Percentiles rank a stretch among this genome's conserved stretches.
These are phyloP conservation scores for Rugonectria rugulosa DNA, from an alignment of 2,329 filamentous ascomycete genomes.

Conservation along the genomic window DNA sequence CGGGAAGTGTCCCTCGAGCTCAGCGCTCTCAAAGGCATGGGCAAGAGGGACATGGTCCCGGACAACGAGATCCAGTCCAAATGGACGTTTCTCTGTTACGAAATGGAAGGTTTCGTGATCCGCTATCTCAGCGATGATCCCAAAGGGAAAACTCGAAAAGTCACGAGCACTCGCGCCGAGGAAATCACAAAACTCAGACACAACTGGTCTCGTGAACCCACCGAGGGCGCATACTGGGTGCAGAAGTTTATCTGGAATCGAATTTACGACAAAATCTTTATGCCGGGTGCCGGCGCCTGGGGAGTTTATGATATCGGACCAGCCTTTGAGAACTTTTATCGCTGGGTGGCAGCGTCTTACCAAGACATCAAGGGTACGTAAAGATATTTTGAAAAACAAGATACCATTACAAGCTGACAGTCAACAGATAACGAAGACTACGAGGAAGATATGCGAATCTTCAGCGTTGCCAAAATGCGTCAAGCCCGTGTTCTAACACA, in stretches of 20 bases:
- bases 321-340: background rate
- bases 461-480: background rate
- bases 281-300: background rate
- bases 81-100: background rate
- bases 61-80: background rate
- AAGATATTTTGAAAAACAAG: background rate
- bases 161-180: background rate
- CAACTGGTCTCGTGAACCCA: background rate
- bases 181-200: background rate
- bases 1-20: background rate
- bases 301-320: background rate
- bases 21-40: background rate
- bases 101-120: background rate
- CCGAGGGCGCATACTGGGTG: background rate
- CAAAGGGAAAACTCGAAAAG: background rate
- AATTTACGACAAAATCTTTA: background rate
- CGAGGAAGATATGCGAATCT: background rate
- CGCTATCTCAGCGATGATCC: background rate
- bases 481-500: background rate
- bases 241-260: slow-evolving; percentile 1
- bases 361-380: too few relatives aligned
- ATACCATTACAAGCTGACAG: background rate
- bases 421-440: background rate
- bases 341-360: background rate
- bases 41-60: background rate